Base-by-base conservation (phyloP, 2,329 filamentous ascomycete genomes). In the Paracoccidioides lutzii region DNA sequence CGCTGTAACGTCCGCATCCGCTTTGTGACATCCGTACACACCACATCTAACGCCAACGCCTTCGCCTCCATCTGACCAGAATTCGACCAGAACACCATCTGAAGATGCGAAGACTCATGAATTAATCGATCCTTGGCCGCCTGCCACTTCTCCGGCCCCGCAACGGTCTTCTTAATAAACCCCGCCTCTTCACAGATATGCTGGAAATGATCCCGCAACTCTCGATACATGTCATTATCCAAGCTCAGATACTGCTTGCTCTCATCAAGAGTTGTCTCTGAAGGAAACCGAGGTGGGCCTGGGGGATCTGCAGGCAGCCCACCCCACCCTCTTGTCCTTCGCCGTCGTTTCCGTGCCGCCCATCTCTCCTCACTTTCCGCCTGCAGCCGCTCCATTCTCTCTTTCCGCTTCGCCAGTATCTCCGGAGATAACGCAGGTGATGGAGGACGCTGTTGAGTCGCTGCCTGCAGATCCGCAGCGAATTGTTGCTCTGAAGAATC, bases 21-120 rank as follows among this genome's bases (percentile, higher is more conserved):
- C 70, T 93, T 93, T 0, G 87, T 90, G 35, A 91, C 85, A 70
- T 91, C 87, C 33, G 81, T 85, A 65, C 86, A 90, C 30, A 94
- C 83, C 48, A 89, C 80, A 66, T 94, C 88, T 4, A 94, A 73
- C 0, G 87, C 86, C 48, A 88, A 75, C 41, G 78, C 78, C 65
- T 84, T 87, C 44, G 77, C 74, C 45, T 85, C 82, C 14, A 79
- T 68, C 28, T 82, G 75, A 3, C 78, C 77, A 32, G 79, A 76
- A 45, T 81, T 76, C 5, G 76, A 68, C 72, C 78, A 81, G 64
- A 89, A 81, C 32, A 82, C 74, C 2, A 72, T 71, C 58, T 83
- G 79, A 14, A 94, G 73, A 61, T 87, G 82, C 12, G 77, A 71
- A 32, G 79, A 83, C 62, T 84, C 80, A 30, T 78, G 76, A 22